Evolutionary conservation across 2,329 filamentous ascomycete species (phyloP).

Genomic region (Colletotrichum shisoi): DNA sequence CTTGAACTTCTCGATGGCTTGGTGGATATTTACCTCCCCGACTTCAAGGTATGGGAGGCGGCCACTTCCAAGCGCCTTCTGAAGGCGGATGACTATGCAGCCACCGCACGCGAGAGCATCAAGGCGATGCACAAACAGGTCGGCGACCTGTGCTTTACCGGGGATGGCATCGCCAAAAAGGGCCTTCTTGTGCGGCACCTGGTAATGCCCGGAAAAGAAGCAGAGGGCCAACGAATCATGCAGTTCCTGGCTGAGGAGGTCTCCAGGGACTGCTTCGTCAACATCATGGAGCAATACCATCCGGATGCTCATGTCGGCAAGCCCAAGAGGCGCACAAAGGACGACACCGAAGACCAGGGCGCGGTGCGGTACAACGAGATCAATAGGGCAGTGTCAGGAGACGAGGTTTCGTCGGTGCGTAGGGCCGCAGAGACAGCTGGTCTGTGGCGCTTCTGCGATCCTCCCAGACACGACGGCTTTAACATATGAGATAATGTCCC

Average conservation of each 20-base stretch:
- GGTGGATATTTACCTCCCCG: conserved; percentile 85
- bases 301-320: conserved; percentile 85
- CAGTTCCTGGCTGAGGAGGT: conserved; percentile 76
- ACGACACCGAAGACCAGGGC: conserved; percentile 45
- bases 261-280: conserved; percentile 77
- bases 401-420: conserved; percentile 72
- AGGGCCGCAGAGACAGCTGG: conserved; percentile 74
- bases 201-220: conserved; percentile 82
- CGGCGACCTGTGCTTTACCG: conserved; percentile 82
- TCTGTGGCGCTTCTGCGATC: conserved; percentile 80
- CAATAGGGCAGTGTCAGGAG: conserved; percentile 71
- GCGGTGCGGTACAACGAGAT: conserved; percentile 77
- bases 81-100: conserved; percentile 79
- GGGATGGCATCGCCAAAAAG: conserved; percentile 80
- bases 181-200: conserved; percentile 80
- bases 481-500: conserved; percentile 52
- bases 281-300: conserved; percentile 90
- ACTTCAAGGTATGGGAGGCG: conserved; percentile 83
- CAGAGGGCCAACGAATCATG: conserved; percentile 77
- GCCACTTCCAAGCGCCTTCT: conserved; percentile 73
- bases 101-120: conserved; percentile 77
- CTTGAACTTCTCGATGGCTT: conserved; percentile 78
- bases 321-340: conserved; percentile 54
- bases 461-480: conserved; percentile 61
- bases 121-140: conserved; percentile 83